Conservation (phyloP, 106 monocot species). For the Phalaenopsis equestris region DNA sequence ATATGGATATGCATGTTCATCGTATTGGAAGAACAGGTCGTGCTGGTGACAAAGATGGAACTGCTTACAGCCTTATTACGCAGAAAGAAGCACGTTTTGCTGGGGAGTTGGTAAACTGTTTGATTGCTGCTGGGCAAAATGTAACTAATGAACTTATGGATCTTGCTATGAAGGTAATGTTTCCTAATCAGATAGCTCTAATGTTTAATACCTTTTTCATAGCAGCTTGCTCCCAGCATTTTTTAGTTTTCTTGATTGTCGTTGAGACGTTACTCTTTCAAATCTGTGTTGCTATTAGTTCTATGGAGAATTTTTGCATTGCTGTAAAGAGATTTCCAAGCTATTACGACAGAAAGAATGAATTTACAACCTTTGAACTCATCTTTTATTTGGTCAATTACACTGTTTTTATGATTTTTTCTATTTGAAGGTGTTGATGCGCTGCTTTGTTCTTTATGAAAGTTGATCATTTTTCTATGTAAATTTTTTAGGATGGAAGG, state of each 20-base stretch:
- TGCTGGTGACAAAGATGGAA: conserved; percentile 96
- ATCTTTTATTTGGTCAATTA: too few relatives aligned
- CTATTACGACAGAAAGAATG: too few relatives aligned
- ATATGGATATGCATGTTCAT: conserved; percentile 97
- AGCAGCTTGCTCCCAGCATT: neutral
- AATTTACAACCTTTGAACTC: too few relatives aligned
- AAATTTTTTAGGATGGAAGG: conserved; percentile 61
- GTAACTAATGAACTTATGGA: conserved; percentile 77
- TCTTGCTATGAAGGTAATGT: conserved; percentile 95
- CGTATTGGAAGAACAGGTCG: conserved; percentile 98
- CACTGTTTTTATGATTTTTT: neutral
- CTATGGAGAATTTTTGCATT: too few relatives aligned
- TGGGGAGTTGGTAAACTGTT: conserved; percentile 81
- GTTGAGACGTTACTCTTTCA: neutral
- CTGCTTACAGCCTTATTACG: conserved; percentile 81
- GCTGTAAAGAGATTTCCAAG: too few relatives aligned
- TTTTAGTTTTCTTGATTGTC: neutral
- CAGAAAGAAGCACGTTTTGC: conserved; percentile 92
- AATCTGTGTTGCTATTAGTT: neutral
- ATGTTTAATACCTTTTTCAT: neutral
- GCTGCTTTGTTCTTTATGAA: neutral
- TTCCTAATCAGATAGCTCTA: neutral
- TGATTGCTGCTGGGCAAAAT: conserved; percentile 89
- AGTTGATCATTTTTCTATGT: neutral
- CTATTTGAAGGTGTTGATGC: neutral